phyloP scores from a whole-genome alignment of 2,329 filamentous ascomycete species.

The Fusarium sp. region DNA sequence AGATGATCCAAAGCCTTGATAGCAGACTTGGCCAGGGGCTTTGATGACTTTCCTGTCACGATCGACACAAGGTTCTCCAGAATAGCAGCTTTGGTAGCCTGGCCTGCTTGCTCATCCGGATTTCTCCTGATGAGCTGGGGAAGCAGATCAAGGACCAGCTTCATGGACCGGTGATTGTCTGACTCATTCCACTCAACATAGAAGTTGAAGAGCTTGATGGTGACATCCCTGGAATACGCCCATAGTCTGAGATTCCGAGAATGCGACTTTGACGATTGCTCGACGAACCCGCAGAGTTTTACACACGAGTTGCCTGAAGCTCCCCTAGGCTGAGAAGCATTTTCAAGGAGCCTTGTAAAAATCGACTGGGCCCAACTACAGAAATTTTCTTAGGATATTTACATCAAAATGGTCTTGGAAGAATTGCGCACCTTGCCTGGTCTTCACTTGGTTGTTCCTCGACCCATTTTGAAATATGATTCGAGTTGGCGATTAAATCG shows the following conservation, averaged over 20 bases:
- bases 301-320: constrained; percentile 70
- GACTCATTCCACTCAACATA: constrained; percentile 78
- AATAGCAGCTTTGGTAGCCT: constrained; percentile 61
- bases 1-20: constrained; percentile 78
- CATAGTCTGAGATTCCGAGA: constrained; percentile 61
- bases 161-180: constrained; percentile 75
- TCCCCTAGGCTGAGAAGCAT: constrained; percentile 68
- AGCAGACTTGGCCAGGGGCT: constrained; percentile 77
- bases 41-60: constrained; percentile 72
- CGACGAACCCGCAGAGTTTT: constrained; percentile 74
- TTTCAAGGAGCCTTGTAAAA: constrained; percentile 64
- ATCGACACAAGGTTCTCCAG: constrained; percentile 70
- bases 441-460: constrained; percentile 55
- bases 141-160: constrained; percentile 72
- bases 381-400: constrained; percentile 43
- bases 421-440: constrained; percentile 56
- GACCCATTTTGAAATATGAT: constrained; percentile 59
- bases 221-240: constrained; percentile 66
- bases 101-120: constrained; percentile 57
- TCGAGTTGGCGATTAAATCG: constrained; percentile 56
- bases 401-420: constrained; percentile 22
- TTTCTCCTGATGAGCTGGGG: constrained; percentile 66
- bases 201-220: constrained; percentile 69
- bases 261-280: constrained; percentile 68
- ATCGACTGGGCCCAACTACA: constrained; percentile 56